These are phyloP conservation scores for Pythium chondricola DNA, from an alignment of 352 stramenopile genomes.

Conservation along the genomic window DNA sequence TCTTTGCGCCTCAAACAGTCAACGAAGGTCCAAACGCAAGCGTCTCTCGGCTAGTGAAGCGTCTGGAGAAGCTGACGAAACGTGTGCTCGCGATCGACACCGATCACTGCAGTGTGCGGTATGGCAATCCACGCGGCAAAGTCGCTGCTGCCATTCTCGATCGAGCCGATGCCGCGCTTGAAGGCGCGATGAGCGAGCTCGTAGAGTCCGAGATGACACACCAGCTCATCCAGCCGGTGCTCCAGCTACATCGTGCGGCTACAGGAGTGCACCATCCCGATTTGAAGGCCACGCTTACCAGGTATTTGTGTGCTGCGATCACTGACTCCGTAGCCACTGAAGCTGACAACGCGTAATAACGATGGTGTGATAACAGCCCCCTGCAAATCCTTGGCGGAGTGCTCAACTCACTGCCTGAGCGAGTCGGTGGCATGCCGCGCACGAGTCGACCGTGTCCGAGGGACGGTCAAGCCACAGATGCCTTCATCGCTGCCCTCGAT, in stretches of 20 bases:
- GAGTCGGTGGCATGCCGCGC: constrained; percentile 4
- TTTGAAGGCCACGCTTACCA: background rate
- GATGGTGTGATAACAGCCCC: background rate
- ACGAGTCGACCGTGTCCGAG: too few species aligned
- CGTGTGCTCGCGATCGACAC: too few species aligned
- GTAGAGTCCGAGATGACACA: background rate
- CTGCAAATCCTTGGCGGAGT: background rate
- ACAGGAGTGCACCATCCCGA: background rate
- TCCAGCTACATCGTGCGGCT: constrained; percentile 1
- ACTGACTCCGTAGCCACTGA: background rate
- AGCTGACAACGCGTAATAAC: background rate
- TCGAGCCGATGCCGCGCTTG: too few species aligned
- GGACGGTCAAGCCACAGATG: constrained; percentile 3
- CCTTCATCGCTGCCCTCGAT: constrained; percentile 8
- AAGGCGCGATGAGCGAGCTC: constrained; percentile 1
- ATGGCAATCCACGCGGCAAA: too few species aligned
- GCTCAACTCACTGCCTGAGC: constrained; percentile 7
- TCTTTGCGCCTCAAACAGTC: too few species aligned
- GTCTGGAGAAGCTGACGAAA: too few species aligned
- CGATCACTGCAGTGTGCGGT: too few species aligned
- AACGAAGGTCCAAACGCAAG: too few species aligned
- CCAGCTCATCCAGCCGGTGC: background rate
- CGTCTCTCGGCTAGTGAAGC: too few species aligned
- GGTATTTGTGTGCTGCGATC: background rate
- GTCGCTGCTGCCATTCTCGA: too few species aligned